A percentile compares a stretch with the other conserved stretches of the same genome.
Evolutionary conservation across 352 stramenopile species (phyloP).

Genomic region (Phytophthora nicotianae): DNA sequence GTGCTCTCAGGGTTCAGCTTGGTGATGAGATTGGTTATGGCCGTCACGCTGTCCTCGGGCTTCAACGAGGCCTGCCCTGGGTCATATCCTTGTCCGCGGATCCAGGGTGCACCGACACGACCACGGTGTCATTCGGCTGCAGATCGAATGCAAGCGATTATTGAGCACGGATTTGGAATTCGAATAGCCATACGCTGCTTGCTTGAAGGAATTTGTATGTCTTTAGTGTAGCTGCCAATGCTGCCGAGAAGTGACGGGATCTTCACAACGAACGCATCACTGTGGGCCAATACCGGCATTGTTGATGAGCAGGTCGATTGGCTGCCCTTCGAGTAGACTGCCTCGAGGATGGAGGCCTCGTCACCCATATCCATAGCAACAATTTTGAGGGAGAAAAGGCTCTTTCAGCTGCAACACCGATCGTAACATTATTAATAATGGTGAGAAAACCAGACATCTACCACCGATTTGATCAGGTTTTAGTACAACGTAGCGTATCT

Average conservation of each 20-base stretch:
- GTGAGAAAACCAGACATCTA: background rate
- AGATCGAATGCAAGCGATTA: no score
- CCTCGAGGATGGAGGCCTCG: conserved; percentile 37
- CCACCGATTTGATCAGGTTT: no score
- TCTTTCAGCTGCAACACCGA: conserved; percentile 17
- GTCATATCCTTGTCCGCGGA: conserved; percentile 54
- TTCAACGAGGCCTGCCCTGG: conserved; percentile 17
- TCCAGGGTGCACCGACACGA: conserved; percentile 47
- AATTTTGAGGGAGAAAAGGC: conserved; percentile 39
- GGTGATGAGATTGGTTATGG: conserved; percentile 36
- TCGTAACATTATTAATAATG: background rate
- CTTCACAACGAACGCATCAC: conserved; percentile 42
- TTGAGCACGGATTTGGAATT: conserved; percentile 51
- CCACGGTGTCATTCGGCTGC: no score
- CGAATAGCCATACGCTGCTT: conserved; percentile 55
- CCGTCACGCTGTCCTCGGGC: conserved; percentile 37
- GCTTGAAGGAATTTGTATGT: no score
- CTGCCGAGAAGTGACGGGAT: conserved; percentile 53
- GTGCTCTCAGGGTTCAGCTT: conserved; percentile 27
- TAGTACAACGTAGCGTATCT: no score
- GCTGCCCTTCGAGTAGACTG: conserved; percentile 36
- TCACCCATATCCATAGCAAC: conserved; percentile 45
- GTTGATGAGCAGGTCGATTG: conserved; percentile 63
- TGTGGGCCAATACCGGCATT: conserved; percentile 56
- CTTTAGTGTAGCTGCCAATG: conserved; percentile 25